A percentile compares a stretch with the other conserved stretches of the same genome.
phyloP scores from a whole-genome alignment of 108 stramenopile species.

The Skeletonema costatum region DNA sequence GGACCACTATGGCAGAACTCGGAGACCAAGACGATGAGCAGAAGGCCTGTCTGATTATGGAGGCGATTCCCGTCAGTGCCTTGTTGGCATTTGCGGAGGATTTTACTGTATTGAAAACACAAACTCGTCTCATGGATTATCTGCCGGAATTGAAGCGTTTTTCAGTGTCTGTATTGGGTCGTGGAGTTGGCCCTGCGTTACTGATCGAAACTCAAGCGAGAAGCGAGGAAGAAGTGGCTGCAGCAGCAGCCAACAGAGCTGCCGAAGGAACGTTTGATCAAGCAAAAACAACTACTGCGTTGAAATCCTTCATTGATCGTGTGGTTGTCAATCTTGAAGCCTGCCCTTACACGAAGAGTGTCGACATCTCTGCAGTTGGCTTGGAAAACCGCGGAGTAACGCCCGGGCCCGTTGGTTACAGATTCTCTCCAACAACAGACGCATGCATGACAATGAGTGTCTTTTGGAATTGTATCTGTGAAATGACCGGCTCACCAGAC shows the following conservation, averaged over 20 bases:
- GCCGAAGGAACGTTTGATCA: conserved; percentile 38
- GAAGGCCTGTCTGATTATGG: conserved; percentile 71
- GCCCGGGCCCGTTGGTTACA: conserved; percentile 61
- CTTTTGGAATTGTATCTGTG: conserved; percentile 84
- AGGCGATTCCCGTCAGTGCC: conserved; percentile 65
- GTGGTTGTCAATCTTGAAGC: conserved; percentile 53
- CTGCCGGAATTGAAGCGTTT: conserved; percentile 73
- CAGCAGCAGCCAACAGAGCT: conserved; percentile 15
- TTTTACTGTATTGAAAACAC: conserved; percentile 65
- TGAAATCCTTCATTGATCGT: conserved; percentile 67
- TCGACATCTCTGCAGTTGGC: conserved; percentile 43
- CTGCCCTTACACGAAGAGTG: conserved; percentile 53
- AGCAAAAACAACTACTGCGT: conserved; percentile 52
- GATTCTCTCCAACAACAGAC: conserved; percentile 51
- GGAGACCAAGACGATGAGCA: conserved; percentile 35
- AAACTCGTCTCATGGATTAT: conserved; percentile 51
- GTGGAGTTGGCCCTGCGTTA: conserved; percentile 78
- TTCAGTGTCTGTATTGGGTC: conserved; percentile 65
- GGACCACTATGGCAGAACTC: conserved; percentile 85
- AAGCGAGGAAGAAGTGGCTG: conserved; percentile 27
- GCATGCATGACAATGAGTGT: conserved; percentile 56
- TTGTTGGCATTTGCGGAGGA: conserved; percentile 70
- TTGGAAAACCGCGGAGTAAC: conserved; percentile 43
- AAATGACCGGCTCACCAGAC: conserved; percentile 55
- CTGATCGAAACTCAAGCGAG: conserved; percentile 61